Conservation (phyloP, 805 yeast species). For the Nakazawaea wickerhamii region DNA sequence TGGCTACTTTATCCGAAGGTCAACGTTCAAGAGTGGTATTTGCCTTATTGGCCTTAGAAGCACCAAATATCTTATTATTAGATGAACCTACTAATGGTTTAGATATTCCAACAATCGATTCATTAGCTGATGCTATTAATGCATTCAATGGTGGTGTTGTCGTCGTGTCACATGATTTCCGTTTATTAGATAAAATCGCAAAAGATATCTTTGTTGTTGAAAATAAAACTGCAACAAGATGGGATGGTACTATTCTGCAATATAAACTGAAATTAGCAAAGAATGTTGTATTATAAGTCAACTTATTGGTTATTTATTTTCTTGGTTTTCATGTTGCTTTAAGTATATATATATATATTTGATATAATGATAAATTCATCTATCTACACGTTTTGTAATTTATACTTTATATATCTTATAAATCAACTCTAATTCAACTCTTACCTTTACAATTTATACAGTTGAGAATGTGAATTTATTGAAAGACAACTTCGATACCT, state of each 20-base stretch:
- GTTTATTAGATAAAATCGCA: constrained; percentile 94
- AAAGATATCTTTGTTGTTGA: constrained; percentile 96
- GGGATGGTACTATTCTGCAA: constrained; percentile 88
- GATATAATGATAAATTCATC: too few relatives aligned
- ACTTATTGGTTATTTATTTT: neutral
- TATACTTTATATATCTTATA: too few relatives aligned
- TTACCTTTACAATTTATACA: too few relatives aligned
- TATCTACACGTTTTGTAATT: too few relatives aligned
- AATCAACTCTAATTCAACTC: too few relatives aligned
- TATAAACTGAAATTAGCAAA: constrained; percentile 94
- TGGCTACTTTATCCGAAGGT: constrained; percentile 98
- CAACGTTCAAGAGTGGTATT: constrained; percentile 99
- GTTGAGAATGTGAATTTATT: too few relatives aligned
- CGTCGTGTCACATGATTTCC: constrained; percentile 98
- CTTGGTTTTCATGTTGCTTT: neutral
- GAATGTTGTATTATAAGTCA: constrained; percentile 66
- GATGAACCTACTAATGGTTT: constrained; percentile 99
- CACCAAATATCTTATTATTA: constrained; percentile 88
- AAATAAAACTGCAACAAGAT: constrained; percentile 89
- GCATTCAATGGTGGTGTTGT: constrained; percentile 97
- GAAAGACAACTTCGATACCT: too few relatives aligned
- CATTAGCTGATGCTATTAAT: constrained; percentile 93
- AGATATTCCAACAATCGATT: constrained; percentile 97
- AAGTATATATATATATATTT: too few relatives aligned
- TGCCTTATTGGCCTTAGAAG: constrained; percentile 90